phyloP scores from a whole-genome alignment of 352 stramenopile genomes.

The Phytophthora sp. region DNA sequence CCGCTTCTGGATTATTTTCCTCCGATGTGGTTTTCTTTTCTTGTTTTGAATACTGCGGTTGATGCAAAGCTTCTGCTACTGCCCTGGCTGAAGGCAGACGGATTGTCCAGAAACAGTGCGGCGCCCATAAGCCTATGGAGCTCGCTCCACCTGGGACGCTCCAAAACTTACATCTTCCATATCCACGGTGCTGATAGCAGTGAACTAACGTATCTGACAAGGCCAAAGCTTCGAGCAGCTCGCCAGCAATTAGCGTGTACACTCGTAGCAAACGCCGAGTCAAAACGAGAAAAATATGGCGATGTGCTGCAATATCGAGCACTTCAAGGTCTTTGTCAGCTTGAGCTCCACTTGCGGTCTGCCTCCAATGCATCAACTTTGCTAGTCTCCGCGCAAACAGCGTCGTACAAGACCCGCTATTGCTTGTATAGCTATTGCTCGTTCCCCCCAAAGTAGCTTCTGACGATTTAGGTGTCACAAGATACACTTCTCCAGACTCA shows the following conservation, averaged over 20 bases:
- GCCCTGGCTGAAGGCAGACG: conserved; percentile 54
- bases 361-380: conserved; percentile 32
- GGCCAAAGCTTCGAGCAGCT: conserved; percentile 38
- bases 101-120: conserved; percentile 71
- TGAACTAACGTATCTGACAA: conserved; percentile 32
- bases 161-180: conserved; percentile 50
- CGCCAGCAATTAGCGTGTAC: conserved; percentile 63
- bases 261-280: conserved; percentile 35
- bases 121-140: conserved; percentile 60
- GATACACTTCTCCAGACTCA: conserved; percentile 37
- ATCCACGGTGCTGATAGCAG: conserved; percentile 1
- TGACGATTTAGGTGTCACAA: conserved; percentile 41
- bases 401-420: conserved; percentile 18
- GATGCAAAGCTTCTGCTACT: conserved; percentile 35
- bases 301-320: conserved; percentile 38
- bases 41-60: conserved; percentile 5
- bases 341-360: not conserved
- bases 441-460: not conserved
- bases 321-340: conserved; percentile 15
- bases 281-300: conserved; percentile 34
- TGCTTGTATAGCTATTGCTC: not conserved
- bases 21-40: not conserved
- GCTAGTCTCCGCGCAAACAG: conserved; percentile 32
- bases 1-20: conserved; percentile 32
- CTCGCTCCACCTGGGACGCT: conserved; percentile 52